Base-by-base conservation (phyloP, 805 yeast species). In the Nakazawaea sp. region DNA sequence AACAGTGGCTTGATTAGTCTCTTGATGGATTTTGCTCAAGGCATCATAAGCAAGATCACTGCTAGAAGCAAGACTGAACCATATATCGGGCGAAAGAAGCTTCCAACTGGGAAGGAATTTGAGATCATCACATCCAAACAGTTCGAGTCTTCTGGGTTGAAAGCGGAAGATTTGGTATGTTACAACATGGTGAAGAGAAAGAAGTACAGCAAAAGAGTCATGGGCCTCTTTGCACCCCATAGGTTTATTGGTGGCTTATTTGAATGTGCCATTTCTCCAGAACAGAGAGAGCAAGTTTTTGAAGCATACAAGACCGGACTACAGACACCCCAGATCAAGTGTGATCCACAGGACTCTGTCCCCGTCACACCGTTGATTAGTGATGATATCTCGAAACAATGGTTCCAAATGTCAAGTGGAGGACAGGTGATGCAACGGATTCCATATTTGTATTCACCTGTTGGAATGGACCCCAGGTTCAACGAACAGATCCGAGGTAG, bases 241-340 rank as follows among this genome's bases (percentile, higher is more conserved):
- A 67, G 76, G 0, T 72, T 73, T 57, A 72, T 82, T 2, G 90
- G 89, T 5, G 87, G 78, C 0, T 45, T 81, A 2, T 82, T 68
- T 52, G 65, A 66, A 38, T 76, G 83, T 47, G 56, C 65, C 10
- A 40, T 69, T 1, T 47, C 65, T 2, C 40, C 48, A 15, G 55
- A 49, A 1, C 45, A 44, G 4, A 64, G 60, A 38, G 25, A 16
- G 30, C 42, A 34, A 20, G 55, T 47, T 35, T 25, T 31, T 21
- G 38, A 30, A 3, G 30, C 30, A 2, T 30, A 25, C 13, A 23
- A 23, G 26, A 48, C 20, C 23, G 42, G 37, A 38, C 42, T 31
- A 43, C 36, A 18, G 33, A 43, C 28, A 8, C 38, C 5, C 19
- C 33, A 53, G 1, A 46, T 64, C 26, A 32, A 39, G 9, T 74